These are phyloP conservation scores for Neurospora hispaniola DNA, from an alignment of 495 filamentous ascomycete genomes.

Conservation along the genomic window DNA sequence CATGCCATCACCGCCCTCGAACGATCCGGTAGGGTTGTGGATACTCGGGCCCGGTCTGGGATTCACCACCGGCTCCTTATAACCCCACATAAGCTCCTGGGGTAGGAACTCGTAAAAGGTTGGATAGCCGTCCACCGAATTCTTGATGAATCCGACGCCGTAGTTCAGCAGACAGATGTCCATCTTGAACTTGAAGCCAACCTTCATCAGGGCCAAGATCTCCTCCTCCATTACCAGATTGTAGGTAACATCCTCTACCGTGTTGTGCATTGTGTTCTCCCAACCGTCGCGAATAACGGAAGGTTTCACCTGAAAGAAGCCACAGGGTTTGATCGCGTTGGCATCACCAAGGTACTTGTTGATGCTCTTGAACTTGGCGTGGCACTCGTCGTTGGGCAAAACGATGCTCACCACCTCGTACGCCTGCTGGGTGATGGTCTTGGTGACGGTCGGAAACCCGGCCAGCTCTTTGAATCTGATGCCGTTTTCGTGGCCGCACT, in stretches of 20 bases:
- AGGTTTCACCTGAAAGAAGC: conserved; percentile 25
- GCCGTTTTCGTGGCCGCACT: neutral
- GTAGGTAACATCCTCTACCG: conserved; percentile 8
- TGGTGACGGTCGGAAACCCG: conserved; percentile 1
- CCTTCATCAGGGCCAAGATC: conserved; percentile 48
- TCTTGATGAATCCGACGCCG: conserved; percentile 47
- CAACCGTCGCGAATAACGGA: conserved; percentile 28
- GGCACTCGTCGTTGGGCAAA: conserved; percentile 11
- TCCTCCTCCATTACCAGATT: conserved; percentile 25
- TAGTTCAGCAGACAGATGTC: conserved; percentile 51
- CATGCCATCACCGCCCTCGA: conserved; percentile 11
- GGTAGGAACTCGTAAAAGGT: conserved; percentile 52
- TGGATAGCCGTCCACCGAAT: conserved; percentile 45
- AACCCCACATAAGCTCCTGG: conserved; percentile 62
- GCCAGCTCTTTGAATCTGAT: neutral
- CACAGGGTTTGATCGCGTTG: conserved; percentile 15
- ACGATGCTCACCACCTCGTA: conserved; percentile 27
- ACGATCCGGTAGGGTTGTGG: conserved; percentile 9
- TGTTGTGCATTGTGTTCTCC: conserved; percentile 17
- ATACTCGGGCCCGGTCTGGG: conserved; percentile 26
- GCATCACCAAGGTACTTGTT: conserved; percentile 14
- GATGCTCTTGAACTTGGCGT: conserved; percentile 10
- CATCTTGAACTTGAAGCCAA: conserved; percentile 68
- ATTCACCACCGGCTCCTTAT: conserved; percentile 44
- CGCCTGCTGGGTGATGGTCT: conserved; percentile 14